Evolutionary conservation across 1,284 basidiomycete genomes (phyloP), one percentile per base, ranked within the genome.

Genomic region (Tilletia setariae): DNA sequence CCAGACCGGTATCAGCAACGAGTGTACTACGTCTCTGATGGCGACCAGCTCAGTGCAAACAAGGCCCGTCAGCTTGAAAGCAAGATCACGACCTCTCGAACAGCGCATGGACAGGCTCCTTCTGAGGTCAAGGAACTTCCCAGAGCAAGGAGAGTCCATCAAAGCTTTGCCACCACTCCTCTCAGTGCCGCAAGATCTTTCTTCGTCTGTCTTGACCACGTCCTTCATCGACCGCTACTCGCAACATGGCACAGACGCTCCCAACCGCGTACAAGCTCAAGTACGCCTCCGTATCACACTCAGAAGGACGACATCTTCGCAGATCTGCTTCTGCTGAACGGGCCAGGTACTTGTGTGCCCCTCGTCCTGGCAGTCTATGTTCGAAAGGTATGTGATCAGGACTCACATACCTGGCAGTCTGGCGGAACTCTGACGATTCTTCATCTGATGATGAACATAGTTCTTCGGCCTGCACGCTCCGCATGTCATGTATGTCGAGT

Each of bases 271-370:
- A 21, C n/a, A 25, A 53, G n/a, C 7, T 13, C 51, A 15, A 63
- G n/a, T 21, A 46, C 42, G 13, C 44, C 13, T 19, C 15, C 9
- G 25, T 2, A 1, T 8, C 16, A 35, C 46, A 32, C 4, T 1
- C 30, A 16, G 13, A 62, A 43, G 40, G 44, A 40, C 32, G 51
- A 28, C 4, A 16, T 70, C 7, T 89, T 89, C 77, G 88, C 89
- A 15, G 93, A 97, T 70, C 85, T 93, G 28, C 84, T 98, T 30
- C 83, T 99, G 65, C 83, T 98, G 53, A 98, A 98, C 82, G 96
- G 96, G 6, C 96, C 96, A 0, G 96, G 94, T 9, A 98, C 95
- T 2, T 95, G 92, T 79, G 89, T 95, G 42, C 86, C 91, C 1
- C 86, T 98, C 19, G 92, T 90, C 65, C 70, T 87, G 6, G 88